Evolutionary conservation across 192 early-diverging fungal species (phyloP), one percentile per base, ranked within the genome.

Genomic region (Backusella parvicylindrica): DNA sequence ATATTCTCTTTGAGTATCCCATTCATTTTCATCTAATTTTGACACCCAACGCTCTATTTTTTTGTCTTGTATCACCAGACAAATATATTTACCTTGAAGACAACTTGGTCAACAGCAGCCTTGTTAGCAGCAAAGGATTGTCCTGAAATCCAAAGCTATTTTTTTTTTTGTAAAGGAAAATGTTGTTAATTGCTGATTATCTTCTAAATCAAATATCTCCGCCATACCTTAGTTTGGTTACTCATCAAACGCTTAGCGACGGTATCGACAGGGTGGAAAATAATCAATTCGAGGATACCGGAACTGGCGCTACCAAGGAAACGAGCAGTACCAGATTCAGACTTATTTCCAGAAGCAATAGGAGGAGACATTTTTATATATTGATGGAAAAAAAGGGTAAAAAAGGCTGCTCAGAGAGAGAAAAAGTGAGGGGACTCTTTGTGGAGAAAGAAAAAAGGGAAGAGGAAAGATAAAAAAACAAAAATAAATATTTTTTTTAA

Each of bases 211-310:
- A 26, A 60, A 28, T 13, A 60, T 13, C 3, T 12, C 9, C 72
- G 12, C 74, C 76, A 73, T 86, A 95, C 91, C 84, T 92, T 90
- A 70, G 85, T 85, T 76, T 94, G 93, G 86, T 94, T 96, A 86
- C 91, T 95, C 97, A 99, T 99, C 75, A 99, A 89, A 49, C 98
- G 92, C 91, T 98, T 99, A 74, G 97, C 97, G 18, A 99, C 92
- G 2, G 97, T 99, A 85, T 99, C 97, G 60, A 99, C 95, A 40
- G 96, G 97, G 84, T 99, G 98, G 92, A 99, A 99, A 65, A 92
- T 90, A 71, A 97, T 86, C 71, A 99, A 87, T 86, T 99, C 98
- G 36, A 98, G 88, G 78, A 98, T 92, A 50, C 98, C 98, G 56
- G 95, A 93, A 60, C 93, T 89, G 43, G 88, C 98, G 40, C 95